Base-by-base conservation (phyloP, 768 basidiomycete genomes). In the Lyophyllum semitale region DNA sequence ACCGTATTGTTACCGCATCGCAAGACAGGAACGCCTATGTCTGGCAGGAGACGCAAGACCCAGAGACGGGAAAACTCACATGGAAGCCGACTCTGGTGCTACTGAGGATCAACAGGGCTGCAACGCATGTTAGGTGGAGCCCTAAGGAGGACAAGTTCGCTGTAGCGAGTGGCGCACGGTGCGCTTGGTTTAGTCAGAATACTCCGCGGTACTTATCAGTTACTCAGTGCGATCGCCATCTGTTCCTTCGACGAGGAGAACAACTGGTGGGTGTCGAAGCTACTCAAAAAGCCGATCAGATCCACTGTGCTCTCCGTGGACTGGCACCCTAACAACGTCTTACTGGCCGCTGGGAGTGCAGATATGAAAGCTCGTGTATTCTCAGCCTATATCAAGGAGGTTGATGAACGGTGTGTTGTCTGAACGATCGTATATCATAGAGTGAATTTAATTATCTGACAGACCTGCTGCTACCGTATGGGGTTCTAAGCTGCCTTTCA, bases 21-120 rank as follows among this genome's bases (percentile, higher is more conserved):
- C 96, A 99, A 70, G 97, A 99, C 69, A 80, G 97, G 51, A 99
- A 99, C 68, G 96, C 97, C 33, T 99, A 99, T 66, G 97, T 99
- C 29, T 99, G 97, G 97, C 88, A 93, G 51, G 87, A 90, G 67
- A 83, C 83, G 8, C 77, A 83, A 26, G 90, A 95, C 63, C 78
- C 86, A 1, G 76, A 80, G 54, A 89, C 91, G 0, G 92, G 92
- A 6, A 81, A 77, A 42, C 68, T 80, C 48, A 66, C 83, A 51
- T 99, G 97, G 97, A 95, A 95, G 73, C 97, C 97, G 3, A 96
- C 95, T 2, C 81, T 99, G n/a, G 97, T 98, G 20, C 71, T 98
- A 55, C 82, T 99, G 51, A 83, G 95, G 54, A 89, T 99, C 78
- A 98, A 98, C 72, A 80, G 97, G 40, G 95, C 97, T 0, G 97